A percentile compares a stretch with the other conserved stretches of the same genome.
phyloP scores from a whole-genome alignment of 2,329 filamentous ascomycete species.

The Aureobasidium sp. region DNA sequence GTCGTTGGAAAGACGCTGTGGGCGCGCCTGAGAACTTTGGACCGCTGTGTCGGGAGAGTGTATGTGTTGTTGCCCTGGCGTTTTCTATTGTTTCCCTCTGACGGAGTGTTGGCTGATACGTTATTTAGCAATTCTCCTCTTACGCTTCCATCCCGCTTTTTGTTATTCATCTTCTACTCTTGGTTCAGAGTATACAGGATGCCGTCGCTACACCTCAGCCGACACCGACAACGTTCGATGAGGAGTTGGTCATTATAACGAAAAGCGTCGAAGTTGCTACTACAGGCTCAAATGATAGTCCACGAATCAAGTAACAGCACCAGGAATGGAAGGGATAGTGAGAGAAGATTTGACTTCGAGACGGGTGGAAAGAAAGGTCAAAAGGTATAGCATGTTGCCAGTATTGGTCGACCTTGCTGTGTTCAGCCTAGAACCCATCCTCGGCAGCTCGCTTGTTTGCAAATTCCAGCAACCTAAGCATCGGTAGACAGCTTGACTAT shows the following conservation, averaged over 20 bases:
- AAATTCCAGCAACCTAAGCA: background rate
- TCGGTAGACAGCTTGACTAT: background rate
- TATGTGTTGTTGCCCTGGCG: constrained; percentile 18
- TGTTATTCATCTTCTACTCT: constrained; percentile 28
- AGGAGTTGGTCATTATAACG: constrained; percentile 2
- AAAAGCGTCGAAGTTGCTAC: background rate
- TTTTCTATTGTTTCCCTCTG: background rate
- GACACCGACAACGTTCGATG: background rate
- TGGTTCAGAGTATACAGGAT: constrained; percentile 12
- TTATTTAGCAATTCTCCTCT: constrained; percentile 33
- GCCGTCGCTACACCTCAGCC: background rate
- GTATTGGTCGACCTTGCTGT: background rate
- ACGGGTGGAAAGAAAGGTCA: background rate
- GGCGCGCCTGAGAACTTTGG: constrained; percentile 28
- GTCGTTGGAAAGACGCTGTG: constrained; percentile 23
- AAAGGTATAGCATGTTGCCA: background rate
- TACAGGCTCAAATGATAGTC: background rate
- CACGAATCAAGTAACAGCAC: background rate
- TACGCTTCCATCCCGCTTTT: constrained; percentile 35
- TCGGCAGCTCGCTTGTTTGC: background rate
- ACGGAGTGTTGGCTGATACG: background rate
- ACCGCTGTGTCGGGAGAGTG: constrained; percentile 33
- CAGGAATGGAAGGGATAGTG: background rate
- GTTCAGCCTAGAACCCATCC: background rate
- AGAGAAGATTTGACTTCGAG: background rate